phyloP scores from a whole-genome alignment of 441 rosid genomes.

The Gossypium davidsonii region DNA sequence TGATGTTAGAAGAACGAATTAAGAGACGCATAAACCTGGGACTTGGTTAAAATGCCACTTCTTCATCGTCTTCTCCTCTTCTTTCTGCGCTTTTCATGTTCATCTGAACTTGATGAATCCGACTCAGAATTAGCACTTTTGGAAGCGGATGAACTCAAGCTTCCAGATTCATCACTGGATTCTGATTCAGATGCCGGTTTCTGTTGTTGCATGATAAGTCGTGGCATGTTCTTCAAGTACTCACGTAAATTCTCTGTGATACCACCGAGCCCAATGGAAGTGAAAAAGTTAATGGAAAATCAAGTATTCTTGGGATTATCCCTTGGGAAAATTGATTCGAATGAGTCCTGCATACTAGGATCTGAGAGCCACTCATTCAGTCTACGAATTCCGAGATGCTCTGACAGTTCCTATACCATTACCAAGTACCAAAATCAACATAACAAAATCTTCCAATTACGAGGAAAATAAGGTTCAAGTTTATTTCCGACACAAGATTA shows the following conservation, averaged over 20 bases:
- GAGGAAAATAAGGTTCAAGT: neutral
- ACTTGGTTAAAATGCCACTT: neutral
- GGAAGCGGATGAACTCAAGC: neutral
- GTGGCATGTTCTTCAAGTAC: constrained; percentile 89
- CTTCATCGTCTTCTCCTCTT: constrained; percentile 16
- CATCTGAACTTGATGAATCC: constrained; percentile 26
- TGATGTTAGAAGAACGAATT: neutral
- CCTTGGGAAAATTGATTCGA: constrained; percentile 74
- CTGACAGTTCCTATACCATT: constrained; percentile 60
- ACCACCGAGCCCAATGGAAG: constrained; percentile 94
- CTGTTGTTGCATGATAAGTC: constrained; percentile 86
- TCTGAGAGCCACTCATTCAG: constrained; percentile 77
- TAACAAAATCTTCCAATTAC: neutral
- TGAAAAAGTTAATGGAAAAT: constrained; percentile 82
- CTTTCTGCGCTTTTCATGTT: constrained; percentile 37
- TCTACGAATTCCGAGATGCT: constrained; percentile 67
- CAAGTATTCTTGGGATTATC: constrained; percentile 87
- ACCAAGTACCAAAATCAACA: neutral
- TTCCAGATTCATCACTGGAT: constrained; percentile 29
- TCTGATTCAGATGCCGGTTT: constrained; percentile 42
- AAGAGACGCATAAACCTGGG: neutral
- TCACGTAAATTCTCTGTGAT: constrained; percentile 81
- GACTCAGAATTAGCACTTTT: neutral
- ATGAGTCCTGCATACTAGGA: constrained; percentile 62
- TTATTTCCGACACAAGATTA: neutral